Evolutionary conservation across 139 green algal genomes (phyloP).

Genomic region (Trebouxia sp.): DNA sequence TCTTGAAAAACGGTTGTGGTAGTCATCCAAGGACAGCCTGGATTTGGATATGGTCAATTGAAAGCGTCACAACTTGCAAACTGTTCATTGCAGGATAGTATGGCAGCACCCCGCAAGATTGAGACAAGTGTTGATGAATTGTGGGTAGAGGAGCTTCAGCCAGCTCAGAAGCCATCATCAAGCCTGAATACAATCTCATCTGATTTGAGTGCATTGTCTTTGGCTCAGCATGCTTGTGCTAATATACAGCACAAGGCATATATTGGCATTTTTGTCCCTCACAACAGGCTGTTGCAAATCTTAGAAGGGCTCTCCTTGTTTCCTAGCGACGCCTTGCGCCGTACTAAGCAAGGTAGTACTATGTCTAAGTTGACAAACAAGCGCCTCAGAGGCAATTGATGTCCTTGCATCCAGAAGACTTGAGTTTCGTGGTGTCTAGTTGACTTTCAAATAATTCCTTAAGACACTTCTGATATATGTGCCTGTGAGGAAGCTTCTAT

Average conservation of each 20-base stretch:
- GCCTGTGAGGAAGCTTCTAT: constrained; percentile 12
- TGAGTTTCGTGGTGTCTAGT: constrained; percentile 15
- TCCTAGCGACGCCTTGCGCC: background rate
- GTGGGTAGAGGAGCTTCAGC: background rate
- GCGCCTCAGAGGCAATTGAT: constrained; percentile 15
- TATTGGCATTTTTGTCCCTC: background rate
- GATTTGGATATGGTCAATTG: background rate
- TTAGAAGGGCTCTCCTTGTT: background rate
- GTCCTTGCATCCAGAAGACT: constrained; percentile 23
- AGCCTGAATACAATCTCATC: background rate
- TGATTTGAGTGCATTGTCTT: constrained; percentile 11
- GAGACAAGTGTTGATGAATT: constrained; percentile 17
- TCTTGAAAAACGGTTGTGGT: background rate
- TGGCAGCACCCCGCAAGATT: background rate
- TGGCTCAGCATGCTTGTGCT: constrained; percentile 22
- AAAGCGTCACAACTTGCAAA: constrained; percentile 1
- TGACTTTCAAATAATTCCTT: background rate
- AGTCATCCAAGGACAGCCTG: background rate
- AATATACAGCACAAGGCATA: constrained; percentile 20
- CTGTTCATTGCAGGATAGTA: background rate
- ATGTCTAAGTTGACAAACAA: background rate
- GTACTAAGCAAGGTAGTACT: too few species aligned
- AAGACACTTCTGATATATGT: constrained; percentile 11
- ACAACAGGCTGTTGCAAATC: background rate
- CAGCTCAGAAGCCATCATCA: constrained; percentile 3